Conservation (phyloP, 352 stramenopile species). For the Globisporangium heterothallicum region DNA sequence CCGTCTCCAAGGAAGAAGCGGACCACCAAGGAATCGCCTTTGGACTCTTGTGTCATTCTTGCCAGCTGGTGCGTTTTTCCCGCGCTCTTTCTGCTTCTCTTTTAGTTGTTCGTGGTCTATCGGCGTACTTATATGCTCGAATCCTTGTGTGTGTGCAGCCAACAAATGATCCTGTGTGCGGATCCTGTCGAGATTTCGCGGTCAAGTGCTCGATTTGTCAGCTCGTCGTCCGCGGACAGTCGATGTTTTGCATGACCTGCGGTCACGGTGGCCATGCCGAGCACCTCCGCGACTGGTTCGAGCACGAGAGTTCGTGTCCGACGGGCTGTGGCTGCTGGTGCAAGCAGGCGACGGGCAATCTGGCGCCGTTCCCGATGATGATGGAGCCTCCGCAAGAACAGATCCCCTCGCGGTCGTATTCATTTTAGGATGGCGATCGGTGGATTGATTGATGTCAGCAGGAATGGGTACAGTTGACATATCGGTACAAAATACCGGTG, state of each 20-base stretch:
- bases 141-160: constrained; percentile 20
- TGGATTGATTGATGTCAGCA: constrained; percentile 1
- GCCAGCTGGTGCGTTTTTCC: constrained; percentile 39
- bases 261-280: constrained; percentile 71
- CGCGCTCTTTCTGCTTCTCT: neutral
- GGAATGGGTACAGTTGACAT: neutral
- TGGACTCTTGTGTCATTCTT: constrained; percentile 60
- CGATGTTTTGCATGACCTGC: constrained; percentile 84
- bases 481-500: neutral
- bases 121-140: neutral
- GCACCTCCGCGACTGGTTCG: constrained; percentile 79
- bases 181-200: constrained; percentile 64
- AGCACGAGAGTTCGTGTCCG: constrained; percentile 60
- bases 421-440: constrained; percentile 29
- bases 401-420: constrained; percentile 54
- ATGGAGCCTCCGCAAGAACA: constrained; percentile 24
- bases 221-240: constrained; percentile 76
- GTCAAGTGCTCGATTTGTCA: constrained; percentile 80
- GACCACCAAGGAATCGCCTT: constrained; percentile 53
- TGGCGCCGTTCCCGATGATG: constrained; percentile 24
- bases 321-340: constrained; percentile 85
- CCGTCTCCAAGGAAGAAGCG: constrained; percentile 20
- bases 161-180: constrained; percentile 52
- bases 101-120: neutral
- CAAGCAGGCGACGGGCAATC: constrained; percentile 61